phyloP scores from a whole-genome alignment of 31 red algal species.

The Odonthalia washingtoniensis region DNA sequence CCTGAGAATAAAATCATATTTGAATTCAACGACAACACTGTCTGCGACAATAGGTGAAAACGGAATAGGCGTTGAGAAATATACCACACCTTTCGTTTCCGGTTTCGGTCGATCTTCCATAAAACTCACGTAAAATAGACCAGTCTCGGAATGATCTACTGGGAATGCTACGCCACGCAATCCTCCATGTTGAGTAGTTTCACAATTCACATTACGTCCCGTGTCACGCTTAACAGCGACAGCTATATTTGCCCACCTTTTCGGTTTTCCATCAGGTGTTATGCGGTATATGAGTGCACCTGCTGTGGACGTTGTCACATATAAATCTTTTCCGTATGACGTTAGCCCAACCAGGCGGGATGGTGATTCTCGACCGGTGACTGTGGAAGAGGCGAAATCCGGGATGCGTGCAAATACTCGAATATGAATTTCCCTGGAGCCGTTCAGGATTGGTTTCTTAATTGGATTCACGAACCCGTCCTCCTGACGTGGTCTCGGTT shows the following conservation, averaged over 20 bases:
- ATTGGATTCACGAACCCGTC: too few relatives aligned
- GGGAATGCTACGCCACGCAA: constrained; percentile 59
- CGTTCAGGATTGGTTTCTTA: too few relatives aligned
- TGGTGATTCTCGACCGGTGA: constrained; percentile 4
- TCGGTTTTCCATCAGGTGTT: constrained; percentile 16
- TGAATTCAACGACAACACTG: constrained; percentile 57
- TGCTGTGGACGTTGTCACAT: constrained; percentile 30
- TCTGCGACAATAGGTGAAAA: constrained; percentile 29
- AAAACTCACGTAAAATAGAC: constrained; percentile 48
- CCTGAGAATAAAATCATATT: constrained; percentile 3
- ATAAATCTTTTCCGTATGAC: constrained; percentile 32
- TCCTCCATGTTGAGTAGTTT: constrained; percentile 45
- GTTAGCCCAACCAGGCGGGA: constrained; percentile 39
- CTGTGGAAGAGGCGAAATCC: constrained; percentile 9
- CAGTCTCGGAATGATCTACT: constrained; percentile 26
- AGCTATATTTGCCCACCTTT: constrained; percentile 39
- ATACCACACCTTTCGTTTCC: background rate
- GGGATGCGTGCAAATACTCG: constrained; percentile 60
- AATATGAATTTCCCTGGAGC: constrained; percentile 44
- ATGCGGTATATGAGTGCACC: constrained; percentile 51
- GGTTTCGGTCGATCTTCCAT: constrained; percentile 51
- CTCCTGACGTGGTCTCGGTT: too few relatives aligned
- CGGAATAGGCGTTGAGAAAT: constrained; percentile 28
- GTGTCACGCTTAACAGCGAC: constrained; percentile 32
- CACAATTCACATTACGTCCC: constrained; percentile 17